Percentiles rank a stretch among this genome's conserved stretches.
Evolutionary conservation across 495 filamentous ascomycete genomes (phyloP).

Genomic region (Cladorrhinum samala): DNA sequence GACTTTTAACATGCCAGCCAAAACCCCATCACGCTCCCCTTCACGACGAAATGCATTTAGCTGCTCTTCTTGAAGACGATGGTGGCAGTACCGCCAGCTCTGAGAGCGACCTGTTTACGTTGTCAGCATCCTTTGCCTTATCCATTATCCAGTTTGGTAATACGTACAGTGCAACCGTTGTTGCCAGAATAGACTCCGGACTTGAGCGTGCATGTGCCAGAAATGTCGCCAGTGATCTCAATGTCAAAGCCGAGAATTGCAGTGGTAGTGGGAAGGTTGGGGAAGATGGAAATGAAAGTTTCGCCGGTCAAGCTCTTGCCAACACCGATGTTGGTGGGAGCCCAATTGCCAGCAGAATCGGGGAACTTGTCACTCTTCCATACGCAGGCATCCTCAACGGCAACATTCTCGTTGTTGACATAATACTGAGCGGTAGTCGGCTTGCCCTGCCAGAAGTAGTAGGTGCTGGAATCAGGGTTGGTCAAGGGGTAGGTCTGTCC

Average conservation of each 20-base stretch:
- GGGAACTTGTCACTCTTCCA: constrained; percentile 60
- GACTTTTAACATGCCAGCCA: constrained; percentile 20
- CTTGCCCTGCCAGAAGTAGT: constrained; percentile 72
- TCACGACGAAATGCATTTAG: constrained; percentile 7
- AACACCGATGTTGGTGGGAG: constrained; percentile 82
- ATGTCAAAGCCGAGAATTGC: constrained; percentile 67
- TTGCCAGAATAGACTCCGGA: constrained; percentile 54
- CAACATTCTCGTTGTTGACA: constrained; percentile 72
- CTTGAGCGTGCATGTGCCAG: constrained; percentile 63
- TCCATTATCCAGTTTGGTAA: background rate
- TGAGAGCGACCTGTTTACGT: constrained; percentile 32
- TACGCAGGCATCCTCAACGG: constrained; percentile 63
- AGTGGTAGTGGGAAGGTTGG: constrained; percentile 53
- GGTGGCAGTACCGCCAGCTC: constrained; percentile 29
- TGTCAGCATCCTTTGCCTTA: constrained; percentile 13
- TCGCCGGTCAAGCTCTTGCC: constrained; percentile 54
- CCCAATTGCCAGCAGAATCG: constrained; percentile 67
- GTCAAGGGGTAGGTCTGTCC: constrained; percentile 58
- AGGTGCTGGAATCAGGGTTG: constrained; percentile 60
- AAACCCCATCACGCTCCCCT: constrained; percentile 12
- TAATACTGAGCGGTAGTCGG: constrained; percentile 93
- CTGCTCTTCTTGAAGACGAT: constrained; percentile 29
- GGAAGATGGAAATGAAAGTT: constrained; percentile 80
- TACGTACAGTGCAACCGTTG: constrained; percentile 67
- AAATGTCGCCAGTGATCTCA: constrained; percentile 59